These are phyloP conservation scores for Sarocladium strictum DNA, from an alignment of 2,329 filamentous ascomycete genomes.

Conservation along the genomic window DNA sequence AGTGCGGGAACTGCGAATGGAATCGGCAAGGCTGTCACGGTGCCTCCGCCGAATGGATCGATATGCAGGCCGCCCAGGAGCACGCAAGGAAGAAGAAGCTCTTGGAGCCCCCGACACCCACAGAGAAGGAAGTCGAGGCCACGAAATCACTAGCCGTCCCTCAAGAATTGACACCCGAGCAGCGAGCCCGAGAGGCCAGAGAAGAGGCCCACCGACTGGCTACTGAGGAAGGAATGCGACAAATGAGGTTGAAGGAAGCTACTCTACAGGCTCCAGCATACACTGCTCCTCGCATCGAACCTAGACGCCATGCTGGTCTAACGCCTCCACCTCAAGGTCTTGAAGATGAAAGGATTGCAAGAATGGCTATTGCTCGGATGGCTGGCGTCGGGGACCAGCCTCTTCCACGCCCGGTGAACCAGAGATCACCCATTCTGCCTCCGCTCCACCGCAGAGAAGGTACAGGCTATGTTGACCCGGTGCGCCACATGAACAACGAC, in stretches of 20 bases:
- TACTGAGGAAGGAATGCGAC: neutral
- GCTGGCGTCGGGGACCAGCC: neutral
- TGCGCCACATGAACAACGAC: constrained; percentile 6
- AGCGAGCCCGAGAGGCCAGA: neutral
- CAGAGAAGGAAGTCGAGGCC: neutral
- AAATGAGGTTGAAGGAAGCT: constrained; percentile 3
- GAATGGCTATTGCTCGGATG: constrained; percentile 1
- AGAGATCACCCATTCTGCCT: constrained; percentile 4
- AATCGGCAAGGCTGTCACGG: constrained; percentile 32
- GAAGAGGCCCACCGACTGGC: constrained; percentile 1
- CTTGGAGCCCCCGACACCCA: constrained; percentile 1
- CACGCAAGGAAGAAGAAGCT: constrained; percentile 3
- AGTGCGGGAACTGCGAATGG: constrained; percentile 48
- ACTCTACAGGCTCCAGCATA: neutral
- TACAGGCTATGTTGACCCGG: neutral
- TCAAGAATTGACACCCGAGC: neutral
- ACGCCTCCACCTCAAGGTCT: constrained; percentile 6
- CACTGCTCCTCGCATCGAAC: neutral
- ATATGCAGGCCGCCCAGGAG: constrained; percentile 11
- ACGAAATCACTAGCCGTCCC: neutral
- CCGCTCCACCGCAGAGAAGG: neutral
- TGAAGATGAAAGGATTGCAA: constrained; percentile 5
- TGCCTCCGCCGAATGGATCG: constrained; percentile 16
- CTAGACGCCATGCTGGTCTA: neutral
- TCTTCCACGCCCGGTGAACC: neutral